Evolutionary conservation across 495 filamentous ascomycete genomes (phyloP).

Genomic region (Daldinia vernicosa): DNA sequence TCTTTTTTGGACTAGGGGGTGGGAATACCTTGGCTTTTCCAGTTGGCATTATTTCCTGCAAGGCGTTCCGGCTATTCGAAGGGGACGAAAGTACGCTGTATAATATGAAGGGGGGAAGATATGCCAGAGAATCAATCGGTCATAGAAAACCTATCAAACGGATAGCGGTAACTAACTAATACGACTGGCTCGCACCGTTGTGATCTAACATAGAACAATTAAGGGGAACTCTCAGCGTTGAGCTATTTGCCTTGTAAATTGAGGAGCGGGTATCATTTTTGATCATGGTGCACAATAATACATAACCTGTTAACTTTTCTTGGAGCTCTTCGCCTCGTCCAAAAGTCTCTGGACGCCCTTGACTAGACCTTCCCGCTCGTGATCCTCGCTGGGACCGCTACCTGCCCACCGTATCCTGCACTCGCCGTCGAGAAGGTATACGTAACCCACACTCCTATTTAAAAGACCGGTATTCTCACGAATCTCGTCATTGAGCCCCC

Average conservation of each 20-base stretch:
- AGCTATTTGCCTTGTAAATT: neutral
- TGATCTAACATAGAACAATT: constrained; percentile 1
- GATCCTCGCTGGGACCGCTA: constrained; percentile 74
- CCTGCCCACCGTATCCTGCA: constrained; percentile 96
- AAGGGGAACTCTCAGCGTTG: neutral
- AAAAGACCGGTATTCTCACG: constrained; percentile 80
- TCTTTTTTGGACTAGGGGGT: constrained; percentile 16
- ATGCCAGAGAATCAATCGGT: constrained; percentile 16
- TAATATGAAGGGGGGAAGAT: constrained; percentile 28
- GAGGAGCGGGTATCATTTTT: constrained; percentile 37
- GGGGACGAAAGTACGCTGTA: constrained; percentile 25
- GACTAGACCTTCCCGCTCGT: constrained; percentile 76
- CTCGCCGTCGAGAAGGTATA: constrained; percentile 86
- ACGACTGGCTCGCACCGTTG: constrained; percentile 6
- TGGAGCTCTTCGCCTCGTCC: constrained; percentile 59
- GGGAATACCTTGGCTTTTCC: constrained; percentile 32
- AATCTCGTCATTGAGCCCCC: constrained; percentile 76
- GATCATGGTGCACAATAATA: constrained; percentile 18
- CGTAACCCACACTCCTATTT: constrained; percentile 92
- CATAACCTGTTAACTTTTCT: constrained; percentile 16
- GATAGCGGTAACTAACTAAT: constrained; percentile 16
- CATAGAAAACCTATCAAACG: constrained; percentile 3
- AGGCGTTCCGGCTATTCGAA: constrained; percentile 32
- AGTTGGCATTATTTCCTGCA: constrained; percentile 37
- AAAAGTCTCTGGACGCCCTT: constrained; percentile 73